Evolutionary conservation across 2,329 filamentous ascomycete species (phyloP).

Genomic region (Cercospora sesami): DNA sequence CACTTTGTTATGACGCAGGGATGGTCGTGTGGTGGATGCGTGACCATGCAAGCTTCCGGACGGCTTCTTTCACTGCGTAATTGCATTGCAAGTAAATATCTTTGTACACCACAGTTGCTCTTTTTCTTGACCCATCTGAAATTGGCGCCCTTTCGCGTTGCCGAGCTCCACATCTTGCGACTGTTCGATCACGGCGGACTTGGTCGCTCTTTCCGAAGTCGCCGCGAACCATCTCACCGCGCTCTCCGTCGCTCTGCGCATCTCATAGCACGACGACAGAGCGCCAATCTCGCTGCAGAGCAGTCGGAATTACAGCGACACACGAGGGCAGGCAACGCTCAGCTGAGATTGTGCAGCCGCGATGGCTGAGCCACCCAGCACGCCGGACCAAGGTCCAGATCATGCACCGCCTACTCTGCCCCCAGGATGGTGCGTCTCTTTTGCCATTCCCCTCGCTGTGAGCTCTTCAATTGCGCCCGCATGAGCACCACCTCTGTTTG

Average conservation of each 20-base stretch:
- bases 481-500: constrained; percentile 1
- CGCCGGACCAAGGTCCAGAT: constrained; percentile 43
- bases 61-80: constrained; percentile 7
- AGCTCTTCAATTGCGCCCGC: constrained; percentile 7
- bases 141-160: not conserved
- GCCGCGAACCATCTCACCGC: not conserved
- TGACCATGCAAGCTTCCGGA: constrained; percentile 19
- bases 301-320: not conserved
- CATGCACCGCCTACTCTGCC: constrained; percentile 41
- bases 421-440: constrained; percentile 42
- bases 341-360: constrained; percentile 14
- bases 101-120: not conserved
- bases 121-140: not conserved
- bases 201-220: not conserved
- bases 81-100: not conserved
- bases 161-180: not conserved
- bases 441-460: constrained; percentile 19
- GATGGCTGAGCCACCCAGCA: constrained; percentile 37
- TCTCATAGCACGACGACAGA: not conserved
- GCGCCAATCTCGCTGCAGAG: not conserved
- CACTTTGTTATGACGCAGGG: constrained; percentile 12
- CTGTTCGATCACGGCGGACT: not conserved
- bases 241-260: not conserved
- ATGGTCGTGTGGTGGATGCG: constrained; percentile 7
- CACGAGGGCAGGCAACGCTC: constrained; percentile 1